These are phyloP conservation scores for Zoysia matrella DNA, from an alignment of 202 grass and related monocot species.

Conservation along the genomic window DNA sequence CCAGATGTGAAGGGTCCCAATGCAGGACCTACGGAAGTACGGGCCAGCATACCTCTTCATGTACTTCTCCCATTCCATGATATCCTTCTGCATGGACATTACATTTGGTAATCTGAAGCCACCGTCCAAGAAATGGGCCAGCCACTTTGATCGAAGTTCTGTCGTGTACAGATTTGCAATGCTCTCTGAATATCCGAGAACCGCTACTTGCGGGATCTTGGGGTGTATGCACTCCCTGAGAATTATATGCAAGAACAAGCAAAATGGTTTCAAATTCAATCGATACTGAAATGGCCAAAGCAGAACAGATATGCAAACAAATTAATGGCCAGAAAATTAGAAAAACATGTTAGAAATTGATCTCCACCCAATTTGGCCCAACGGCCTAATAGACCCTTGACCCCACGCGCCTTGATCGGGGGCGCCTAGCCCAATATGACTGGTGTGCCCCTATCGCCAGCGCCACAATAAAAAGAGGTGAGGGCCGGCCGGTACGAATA, in stretches of 20 bases:
- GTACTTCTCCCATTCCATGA: constrained; percentile 64
- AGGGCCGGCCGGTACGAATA: too few relatives aligned
- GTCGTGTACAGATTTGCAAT: constrained; percentile 62
- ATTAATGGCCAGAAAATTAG: too few relatives aligned
- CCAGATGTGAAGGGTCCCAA: constrained; percentile 55
- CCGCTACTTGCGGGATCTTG: constrained; percentile 53
- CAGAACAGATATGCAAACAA: not conserved
- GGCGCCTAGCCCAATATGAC: too few relatives aligned
- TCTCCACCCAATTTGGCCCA: too few relatives aligned
- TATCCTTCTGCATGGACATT: constrained; percentile 49
- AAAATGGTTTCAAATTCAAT: not conserved
- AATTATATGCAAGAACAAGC: not conserved
- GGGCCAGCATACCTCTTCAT: constrained; percentile 50
- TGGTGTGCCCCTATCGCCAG: too few relatives aligned
- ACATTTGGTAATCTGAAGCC: constrained; percentile 60
- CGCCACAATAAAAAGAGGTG: too few relatives aligned
- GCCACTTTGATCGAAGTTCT: constrained; percentile 60
- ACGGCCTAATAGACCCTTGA: too few relatives aligned
- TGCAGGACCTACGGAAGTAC: constrained; percentile 55
- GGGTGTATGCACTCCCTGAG: constrained; percentile 73
- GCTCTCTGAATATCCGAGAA: constrained; percentile 72
- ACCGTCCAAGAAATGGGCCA: constrained; percentile 65
- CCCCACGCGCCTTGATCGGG: too few relatives aligned
- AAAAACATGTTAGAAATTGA: too few relatives aligned
- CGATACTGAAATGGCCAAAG: too few relatives aligned